phyloP scores from a whole-genome alignment of 2,329 filamentous ascomycete genomes.

The Neopestalotiopsis clavispora region DNA sequence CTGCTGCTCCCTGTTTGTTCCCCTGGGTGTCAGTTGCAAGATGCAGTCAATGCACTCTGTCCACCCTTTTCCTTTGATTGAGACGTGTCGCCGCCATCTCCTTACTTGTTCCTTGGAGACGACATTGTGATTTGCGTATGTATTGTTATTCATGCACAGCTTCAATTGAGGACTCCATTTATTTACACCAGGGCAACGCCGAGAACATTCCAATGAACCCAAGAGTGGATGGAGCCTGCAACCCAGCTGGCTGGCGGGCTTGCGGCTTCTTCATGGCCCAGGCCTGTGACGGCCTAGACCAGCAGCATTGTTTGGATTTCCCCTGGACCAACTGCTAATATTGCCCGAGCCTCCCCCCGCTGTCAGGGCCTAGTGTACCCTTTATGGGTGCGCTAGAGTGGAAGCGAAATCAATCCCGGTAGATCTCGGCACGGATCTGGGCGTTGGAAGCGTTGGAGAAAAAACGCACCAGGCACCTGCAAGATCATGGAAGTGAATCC shows the following conservation, averaged over 20 bases:
- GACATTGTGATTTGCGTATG: not conserved
- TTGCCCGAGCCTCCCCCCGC: constrained; percentile 4
- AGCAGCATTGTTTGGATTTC: not conserved
- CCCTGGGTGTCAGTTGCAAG: no score
- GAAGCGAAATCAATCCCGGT: not conserved
- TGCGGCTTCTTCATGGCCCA: not conserved
- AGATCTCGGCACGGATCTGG: not conserved
- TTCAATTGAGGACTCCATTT: not conserved
- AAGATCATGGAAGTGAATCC: not conserved
- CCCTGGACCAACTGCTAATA: not conserved
- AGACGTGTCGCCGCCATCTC: no score
- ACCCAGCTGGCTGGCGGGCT: not conserved
- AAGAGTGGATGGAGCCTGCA: no score
- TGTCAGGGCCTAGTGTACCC: constrained; percentile 1
- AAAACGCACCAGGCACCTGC: not conserved
- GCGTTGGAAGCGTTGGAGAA: not conserved
- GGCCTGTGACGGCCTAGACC: not conserved
- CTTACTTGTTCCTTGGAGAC: no score
- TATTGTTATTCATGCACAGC: not conserved
- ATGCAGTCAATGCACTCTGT: no score
- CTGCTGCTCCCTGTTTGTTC: no score
- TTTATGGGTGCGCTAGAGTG: not conserved
- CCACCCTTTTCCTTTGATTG: no score
- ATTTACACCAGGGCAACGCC: not conserved
- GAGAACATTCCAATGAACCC: not conserved